Base-by-base conservation (phyloP, 805 yeast species). In the Starmerella khaoyaiensis region DNA sequence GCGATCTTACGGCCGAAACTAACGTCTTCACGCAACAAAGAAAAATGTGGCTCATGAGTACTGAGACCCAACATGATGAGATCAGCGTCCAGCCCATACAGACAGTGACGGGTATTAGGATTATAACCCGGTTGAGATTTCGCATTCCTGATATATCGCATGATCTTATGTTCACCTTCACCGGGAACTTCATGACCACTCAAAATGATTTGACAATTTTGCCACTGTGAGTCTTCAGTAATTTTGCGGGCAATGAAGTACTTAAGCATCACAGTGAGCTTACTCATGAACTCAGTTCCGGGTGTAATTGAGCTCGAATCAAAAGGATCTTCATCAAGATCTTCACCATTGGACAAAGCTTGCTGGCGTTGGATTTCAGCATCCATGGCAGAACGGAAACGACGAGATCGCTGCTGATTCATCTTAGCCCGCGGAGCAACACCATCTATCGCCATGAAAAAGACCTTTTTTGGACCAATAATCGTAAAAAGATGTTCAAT, bases 181-280 rank as follows among this genome's bases (percentile, higher is more conserved):
- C 99, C 99, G 1, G 99, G 98, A 10, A 87, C 97, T 1, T 93
- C 78, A 28, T 94, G 94, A 56, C 87, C 99, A 52, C 93, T 79
- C 27, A 90, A 76, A 21, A 90, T 78, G 7, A 90, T 83, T 57
- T 84, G 87, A 36, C 87, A 62, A 40, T 76, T 67, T 34, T 76
- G 76, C 98, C 98, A 90, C 26, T 90, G 94, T 2, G 94, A 87
- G 55, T 90, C 98, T 14, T 69, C 70, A 20, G 83, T 69, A 28
- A 90, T 63, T 56, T 90, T 90, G 56, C 79, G 81, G 4, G 93
- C 82, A 9, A 82, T 80, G 93, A 95, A 90, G 56, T 83, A 90
- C 44, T 90, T 65, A 46, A 90, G 63, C 6, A 90, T 77, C 21
- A 63, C 63, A 0, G 97, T 94, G 44, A 90, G 63, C 33, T 75